Base-by-base conservation (phyloP, 257 asterid genomes). In the Salvia splendens region DNA sequence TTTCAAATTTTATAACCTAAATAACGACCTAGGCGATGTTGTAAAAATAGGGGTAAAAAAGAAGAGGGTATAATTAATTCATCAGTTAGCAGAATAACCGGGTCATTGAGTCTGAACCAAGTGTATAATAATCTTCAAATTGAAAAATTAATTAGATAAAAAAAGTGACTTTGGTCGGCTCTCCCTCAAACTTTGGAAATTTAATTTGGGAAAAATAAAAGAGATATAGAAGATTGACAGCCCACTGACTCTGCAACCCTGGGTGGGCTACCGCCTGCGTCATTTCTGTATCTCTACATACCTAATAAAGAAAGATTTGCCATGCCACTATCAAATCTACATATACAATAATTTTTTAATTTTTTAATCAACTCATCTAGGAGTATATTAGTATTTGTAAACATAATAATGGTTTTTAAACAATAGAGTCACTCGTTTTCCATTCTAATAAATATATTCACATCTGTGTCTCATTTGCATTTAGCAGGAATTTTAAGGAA, bases 161-260 rank as follows among this genome's bases (percentile, higher is more conserved):
- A 62, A 58, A 73, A 57, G 68, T 72, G 49, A 73, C 32, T 59
- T 50, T 65, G 30, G 75, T 50, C 51, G 72, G 65, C 61, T 58
- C 62, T 68, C 69, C 83, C 78, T 65, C 73, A 71, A 68, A 71
- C 80, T 49, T 50, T 64, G 83, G 83, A 63, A 75, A 78, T 54
- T 30, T 17, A 33, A 1, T 24, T 24, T 24, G 1, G 8, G 0
- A 12, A 32, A 43, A 42, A 17, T 28, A 6, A 12, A 40, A 6
- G 1, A 61, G 47, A 71, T 16, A 17, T 17, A 63, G 67, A 68
- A 56, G 42, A 68, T 68, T 62, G 59, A 55, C 35, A 46, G 17
- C 48, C 64, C 78, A 72, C 75, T 55, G 68, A 62, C 53, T 60
- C 43, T 61, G 55, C 10, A 11, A n/a, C 62, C 15, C 55, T 12